Evolutionary conservation across 306 rosid species (phyloP).

Genomic region (Carpinus fangiana): DNA sequence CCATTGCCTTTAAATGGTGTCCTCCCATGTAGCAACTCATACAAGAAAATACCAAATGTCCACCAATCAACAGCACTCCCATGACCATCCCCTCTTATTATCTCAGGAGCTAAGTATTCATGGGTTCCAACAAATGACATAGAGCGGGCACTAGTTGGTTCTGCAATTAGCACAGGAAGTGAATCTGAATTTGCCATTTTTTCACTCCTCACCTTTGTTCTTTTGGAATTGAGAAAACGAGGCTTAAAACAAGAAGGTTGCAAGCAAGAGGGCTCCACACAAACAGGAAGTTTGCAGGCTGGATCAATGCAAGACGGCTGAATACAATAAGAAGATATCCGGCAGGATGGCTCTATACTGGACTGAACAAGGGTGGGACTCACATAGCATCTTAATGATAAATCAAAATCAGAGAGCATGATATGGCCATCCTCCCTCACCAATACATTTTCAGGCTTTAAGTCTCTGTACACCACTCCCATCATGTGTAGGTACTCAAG

Average conservation of each 20-base stretch:
- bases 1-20: slow-evolving; percentile 65
- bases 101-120: slow-evolving; percentile 64
- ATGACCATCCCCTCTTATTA: slow-evolving; percentile 66
- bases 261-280: slow-evolving; percentile 53
- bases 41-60: slow-evolving; percentile 64
- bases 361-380: slow-evolving; percentile 59
- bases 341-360: slow-evolving; percentile 37
- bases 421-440: slow-evolving; percentile 66
- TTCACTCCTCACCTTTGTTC: slow-evolving; percentile 34
- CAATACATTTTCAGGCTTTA: slow-evolving; percentile 60
- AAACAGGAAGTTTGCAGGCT: slow-evolving; percentile 50
- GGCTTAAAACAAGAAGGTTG: slow-evolving; percentile 65
- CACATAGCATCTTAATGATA: slow-evolving; percentile 53
- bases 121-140: slow-evolving; percentile 70
- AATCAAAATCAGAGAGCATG: slow-evolving; percentile 65
- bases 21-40: slow-evolving; percentile 49
- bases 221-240: slow-evolving; percentile 35
- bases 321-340: slow-evolving; percentile 50
- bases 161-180: slow-evolving; percentile 49
- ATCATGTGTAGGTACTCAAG: slow-evolving; percentile 68
- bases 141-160: slow-evolving; percentile 60
- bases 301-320: slow-evolving; percentile 59
- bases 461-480: slow-evolving; percentile 69
- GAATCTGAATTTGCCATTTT: slow-evolving; percentile 33
- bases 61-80: slow-evolving; percentile 77